Conservation (phyloP, 768 basidiomycete genomes). For the Suillus subaureus region DNA sequence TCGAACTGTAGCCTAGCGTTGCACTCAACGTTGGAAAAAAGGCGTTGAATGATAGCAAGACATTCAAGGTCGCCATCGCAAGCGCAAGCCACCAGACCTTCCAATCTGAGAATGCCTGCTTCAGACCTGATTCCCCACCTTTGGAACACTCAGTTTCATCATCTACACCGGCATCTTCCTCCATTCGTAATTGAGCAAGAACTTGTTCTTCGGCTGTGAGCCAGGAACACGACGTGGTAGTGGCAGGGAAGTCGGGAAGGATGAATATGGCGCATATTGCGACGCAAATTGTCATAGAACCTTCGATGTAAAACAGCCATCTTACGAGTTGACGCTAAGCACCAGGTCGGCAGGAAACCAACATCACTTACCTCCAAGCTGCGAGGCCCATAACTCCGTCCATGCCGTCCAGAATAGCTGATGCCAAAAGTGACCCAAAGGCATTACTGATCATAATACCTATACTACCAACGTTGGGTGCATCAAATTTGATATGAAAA, state of each 20-base stretch:
- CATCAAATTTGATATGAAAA: not conserved
- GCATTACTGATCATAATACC: constrained; percentile 78
- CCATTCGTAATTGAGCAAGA: constrained; percentile 61
- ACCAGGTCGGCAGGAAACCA: not conserved
- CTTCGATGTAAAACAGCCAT: constrained; percentile 77
- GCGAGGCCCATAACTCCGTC: constrained; percentile 66
- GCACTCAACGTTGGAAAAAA: constrained; percentile 78
- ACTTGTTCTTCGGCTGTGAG: constrained; percentile 57
- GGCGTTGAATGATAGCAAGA: constrained; percentile 74
- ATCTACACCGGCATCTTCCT: constrained; percentile 60
- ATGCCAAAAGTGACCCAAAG: constrained; percentile 78
- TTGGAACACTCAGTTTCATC: constrained; percentile 44
- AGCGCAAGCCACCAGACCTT: constrained; percentile 84
- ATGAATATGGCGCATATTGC: constrained; percentile 59
- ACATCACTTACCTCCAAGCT: constrained; percentile 63
- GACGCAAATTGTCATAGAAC: constrained; percentile 52
- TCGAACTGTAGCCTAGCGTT: constrained; percentile 70
- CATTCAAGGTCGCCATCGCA: constrained; percentile 54
- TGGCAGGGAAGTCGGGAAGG: constrained; percentile 75
- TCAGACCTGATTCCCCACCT: constrained; percentile 46
- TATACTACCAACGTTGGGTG: not conserved
- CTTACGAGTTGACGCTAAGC: constrained; percentile 33
- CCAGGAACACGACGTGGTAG: constrained; percentile 58
- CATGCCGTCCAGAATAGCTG: constrained; percentile 73
- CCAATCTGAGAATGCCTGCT: constrained; percentile 70